phyloP scores from a whole-genome alignment of 139 green algal species.

The Asterochloris erici region DNA sequence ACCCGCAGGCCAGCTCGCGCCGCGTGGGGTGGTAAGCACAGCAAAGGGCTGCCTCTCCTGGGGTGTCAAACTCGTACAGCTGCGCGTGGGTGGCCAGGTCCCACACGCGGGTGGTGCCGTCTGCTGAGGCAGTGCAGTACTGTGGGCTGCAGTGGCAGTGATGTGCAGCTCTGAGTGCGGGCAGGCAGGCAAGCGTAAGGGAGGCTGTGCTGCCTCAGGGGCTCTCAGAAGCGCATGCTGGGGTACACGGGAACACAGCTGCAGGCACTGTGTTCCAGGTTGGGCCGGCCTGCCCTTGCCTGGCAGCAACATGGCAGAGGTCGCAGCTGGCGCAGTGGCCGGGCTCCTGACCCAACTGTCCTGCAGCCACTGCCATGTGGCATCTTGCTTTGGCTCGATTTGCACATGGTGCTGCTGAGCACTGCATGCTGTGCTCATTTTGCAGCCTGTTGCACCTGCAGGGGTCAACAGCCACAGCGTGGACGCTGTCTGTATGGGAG shows the following conservation, averaged over 20 bases:
- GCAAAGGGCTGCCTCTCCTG: slow-evolving; percentile 38
- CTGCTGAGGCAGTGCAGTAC: slow-evolving; percentile 53
- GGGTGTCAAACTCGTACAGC: slow-evolving; percentile 63
- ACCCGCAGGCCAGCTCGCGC: slow-evolving; percentile 62
- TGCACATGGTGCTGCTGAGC: not conserved
- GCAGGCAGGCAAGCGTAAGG: not conserved
- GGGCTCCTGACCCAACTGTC: not conserved
- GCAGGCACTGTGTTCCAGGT: not conserved
- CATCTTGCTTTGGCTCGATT: not conserved
- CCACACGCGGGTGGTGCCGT: slow-evolving; percentile 74
- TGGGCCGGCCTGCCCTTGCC: not conserved
- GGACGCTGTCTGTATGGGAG: slow-evolving; percentile 62
- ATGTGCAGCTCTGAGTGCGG: not conserved
- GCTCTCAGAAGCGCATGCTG: too few relatives aligned
- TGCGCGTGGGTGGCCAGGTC: slow-evolving; percentile 43
- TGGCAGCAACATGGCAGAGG: not conserved
- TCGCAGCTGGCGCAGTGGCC: not conserved
- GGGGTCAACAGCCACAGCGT: slow-evolving; percentile 46
- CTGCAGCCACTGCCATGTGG: not conserved
- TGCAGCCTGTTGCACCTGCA: slow-evolving; percentile 31
- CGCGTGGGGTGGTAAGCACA: slow-evolving; percentile 46
- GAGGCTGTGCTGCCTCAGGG: not conserved
- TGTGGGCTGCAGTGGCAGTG: slow-evolving; percentile 27
- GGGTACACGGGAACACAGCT: too few relatives aligned
- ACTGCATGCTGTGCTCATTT: not conserved